These are phyloP conservation scores for Euphorbia schlechtendalii DNA, from an alignment of 441 rosid species.

Conservation along the genomic window DNA sequence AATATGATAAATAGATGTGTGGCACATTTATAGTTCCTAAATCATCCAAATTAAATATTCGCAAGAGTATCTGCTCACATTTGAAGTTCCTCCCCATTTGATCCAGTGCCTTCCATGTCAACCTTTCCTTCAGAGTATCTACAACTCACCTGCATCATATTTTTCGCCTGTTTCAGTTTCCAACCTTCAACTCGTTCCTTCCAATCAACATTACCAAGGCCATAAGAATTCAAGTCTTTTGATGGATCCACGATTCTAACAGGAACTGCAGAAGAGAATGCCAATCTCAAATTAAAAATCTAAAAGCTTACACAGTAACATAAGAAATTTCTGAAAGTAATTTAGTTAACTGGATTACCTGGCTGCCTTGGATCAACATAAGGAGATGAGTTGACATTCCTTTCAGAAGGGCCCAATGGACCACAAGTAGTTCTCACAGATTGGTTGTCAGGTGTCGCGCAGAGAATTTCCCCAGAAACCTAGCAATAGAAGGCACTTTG, in stretches of 20 bases:
- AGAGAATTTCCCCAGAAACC: conserved; percentile 92
- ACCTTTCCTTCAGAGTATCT: conserved; percentile 85
- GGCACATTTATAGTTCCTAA: conserved; percentile 5
- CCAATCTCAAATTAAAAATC: conserved; percentile 18
- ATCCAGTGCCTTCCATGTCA: conserved; percentile 91
- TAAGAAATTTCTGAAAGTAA: too few species aligned
- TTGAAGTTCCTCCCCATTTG: conserved; percentile 93
- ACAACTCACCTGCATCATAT: conserved; percentile 58
- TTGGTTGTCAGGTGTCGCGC: conserved; percentile 72
- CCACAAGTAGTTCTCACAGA: conserved; percentile 94
- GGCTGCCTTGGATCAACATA: conserved; percentile 92
- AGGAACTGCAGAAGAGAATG: conserved; percentile 47
- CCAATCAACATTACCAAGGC: conserved; percentile 95
- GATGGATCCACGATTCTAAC: conserved; percentile 97
- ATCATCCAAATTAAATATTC: not conserved
- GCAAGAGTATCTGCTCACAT: conserved; percentile 52
- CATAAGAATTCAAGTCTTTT: conserved; percentile 92
- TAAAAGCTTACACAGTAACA: too few species aligned
- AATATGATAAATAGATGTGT: not conserved
- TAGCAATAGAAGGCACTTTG: conserved; percentile 21
- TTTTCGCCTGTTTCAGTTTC: conserved; percentile 96
- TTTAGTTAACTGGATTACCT: conserved; percentile 36
- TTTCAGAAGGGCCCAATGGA: conserved; percentile 83
- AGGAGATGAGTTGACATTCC: conserved; percentile 65
- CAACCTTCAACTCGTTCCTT: conserved; percentile 98